Evolutionary conservation across 176 grass and related monocot genomes (phyloP).

Genomic region (Chloris gayana): DNA sequence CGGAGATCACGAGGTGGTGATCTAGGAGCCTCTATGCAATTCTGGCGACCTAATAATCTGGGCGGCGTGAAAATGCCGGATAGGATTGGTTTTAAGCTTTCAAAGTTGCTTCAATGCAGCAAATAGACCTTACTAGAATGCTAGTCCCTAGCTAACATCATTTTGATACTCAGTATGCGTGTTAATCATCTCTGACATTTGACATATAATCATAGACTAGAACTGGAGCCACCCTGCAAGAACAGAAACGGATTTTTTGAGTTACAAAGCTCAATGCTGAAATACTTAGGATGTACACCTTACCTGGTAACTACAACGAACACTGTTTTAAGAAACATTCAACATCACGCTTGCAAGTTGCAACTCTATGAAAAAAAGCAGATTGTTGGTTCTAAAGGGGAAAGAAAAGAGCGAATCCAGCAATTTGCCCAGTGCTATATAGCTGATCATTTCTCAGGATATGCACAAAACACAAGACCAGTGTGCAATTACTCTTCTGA

Average conservation of each 20-base stretch:
- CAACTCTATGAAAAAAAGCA: slow-evolving; percentile 10
- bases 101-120: slow-evolving; percentile 6
- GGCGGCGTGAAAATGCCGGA: neutral
- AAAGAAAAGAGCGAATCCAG: neutral
- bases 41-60: neutral
- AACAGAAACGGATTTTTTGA: slow-evolving; percentile 41
- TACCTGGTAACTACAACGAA: neutral
- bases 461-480: neutral
- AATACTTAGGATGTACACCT: neutral
- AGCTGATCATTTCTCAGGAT: neutral
- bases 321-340: neutral
- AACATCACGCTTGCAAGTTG: neutral
- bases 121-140: slow-evolving; percentile 29
- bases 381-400: neutral
- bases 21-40: slow-evolving; percentile 19
- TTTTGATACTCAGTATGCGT: slow-evolving; percentile 32
- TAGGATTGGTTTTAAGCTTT: neutral
- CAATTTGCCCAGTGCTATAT: slow-evolving; percentile 14
- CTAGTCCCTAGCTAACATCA: slow-evolving; percentile 26
- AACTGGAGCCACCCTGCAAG: slow-evolving; percentile 56
- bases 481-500: neutral
- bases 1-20: neutral
- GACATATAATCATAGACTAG: slow-evolving; percentile 41
- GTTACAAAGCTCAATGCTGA: slow-evolving; percentile 17
- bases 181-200: slow-evolving; percentile 34